Base-by-base conservation (phyloP, 352 stramenopile species). In the Phytopythium chamaehyphon region DNA sequence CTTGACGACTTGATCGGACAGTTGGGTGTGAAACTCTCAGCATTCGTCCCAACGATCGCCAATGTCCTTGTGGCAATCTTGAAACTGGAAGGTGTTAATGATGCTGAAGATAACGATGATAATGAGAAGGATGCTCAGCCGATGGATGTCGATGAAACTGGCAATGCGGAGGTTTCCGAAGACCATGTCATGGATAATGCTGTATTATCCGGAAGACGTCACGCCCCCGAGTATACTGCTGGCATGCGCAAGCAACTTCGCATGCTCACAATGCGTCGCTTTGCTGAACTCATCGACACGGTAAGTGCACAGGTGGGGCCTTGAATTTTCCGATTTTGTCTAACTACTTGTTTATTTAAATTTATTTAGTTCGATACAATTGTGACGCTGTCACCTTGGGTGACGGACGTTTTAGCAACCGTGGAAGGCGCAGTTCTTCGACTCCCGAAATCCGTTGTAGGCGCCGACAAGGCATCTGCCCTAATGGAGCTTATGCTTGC, bases 1-100 rank as follows among this genome's bases (percentile, higher is more conserved):
- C 49, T 96, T 24, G 79, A 95, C 38, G 88, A 96, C 47, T 63
- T 97, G 7, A 79, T 96, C 10, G 69, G 57, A 0, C 90, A 97
- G 60, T 69, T 97, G 9, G 87, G 87, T 10, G 77, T 93, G 0
- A 91, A 94, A 58, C 58, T 96, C 38, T 59, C 86, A 19, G 54
- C 68, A 21, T 97, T 93, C 39, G 71, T 96, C n/a, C 81, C 83
- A 21, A 60, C 62, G 7, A 66, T 97, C 31, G 72, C 88, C 3
- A 65, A 90, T 38, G 56, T 97, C 22, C 59, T 96, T 24, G 21
- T 96, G 33, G 70, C 81, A 1, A 83, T 95, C 50, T 62, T 96
- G 23, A 54, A 76, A 40, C 56, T 84, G 14, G 89, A 82, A 51
- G 67, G 63, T 24, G 22, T 44, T 28, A 53, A 23, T 7, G 61